These are phyloP conservation scores for Vitis rupestris DNA, from an alignment of 164 flowering plant species.

Conservation along the genomic window DNA sequence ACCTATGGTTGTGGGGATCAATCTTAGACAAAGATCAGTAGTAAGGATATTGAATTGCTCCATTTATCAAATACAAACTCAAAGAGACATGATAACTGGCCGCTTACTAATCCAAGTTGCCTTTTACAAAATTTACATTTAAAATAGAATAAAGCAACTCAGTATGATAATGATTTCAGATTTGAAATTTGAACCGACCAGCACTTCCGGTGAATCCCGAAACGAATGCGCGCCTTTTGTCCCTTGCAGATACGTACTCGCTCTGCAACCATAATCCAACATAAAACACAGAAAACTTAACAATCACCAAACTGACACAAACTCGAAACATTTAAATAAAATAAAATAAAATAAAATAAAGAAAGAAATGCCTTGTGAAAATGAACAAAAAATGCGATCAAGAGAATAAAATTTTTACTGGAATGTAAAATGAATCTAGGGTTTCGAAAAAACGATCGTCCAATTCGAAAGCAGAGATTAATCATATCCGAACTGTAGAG, in stretches of 20 bases:
- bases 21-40: too few relatives aligned
- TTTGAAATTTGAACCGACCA: slow-evolving; percentile 42
- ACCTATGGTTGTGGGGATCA: too few relatives aligned
- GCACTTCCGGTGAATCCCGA: slow-evolving; percentile 99
- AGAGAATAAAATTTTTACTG: too few relatives aligned
- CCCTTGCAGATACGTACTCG: slow-evolving; percentile 87
- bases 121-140: too few relatives aligned
- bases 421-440: too few relatives aligned
- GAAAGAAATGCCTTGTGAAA: background rate
- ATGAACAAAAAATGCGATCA: background rate
- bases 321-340: background rate
- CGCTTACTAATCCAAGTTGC: too few relatives aligned
- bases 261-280: slow-evolving; percentile 49
- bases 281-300: background rate
- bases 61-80: too few relatives aligned
- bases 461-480: too few relatives aligned
- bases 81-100: too few relatives aligned
- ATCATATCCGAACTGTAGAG: background rate
- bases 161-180: background rate
- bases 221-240: slow-evolving; percentile 83
- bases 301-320: background rate
- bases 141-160: background rate
- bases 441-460: too few relatives aligned
- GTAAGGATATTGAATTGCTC: too few relatives aligned
- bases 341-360: background rate